Evolutionary conservation across 176 grass and related monocot genomes (phyloP).

Genomic region (Tillandsia fasciculata): DNA sequence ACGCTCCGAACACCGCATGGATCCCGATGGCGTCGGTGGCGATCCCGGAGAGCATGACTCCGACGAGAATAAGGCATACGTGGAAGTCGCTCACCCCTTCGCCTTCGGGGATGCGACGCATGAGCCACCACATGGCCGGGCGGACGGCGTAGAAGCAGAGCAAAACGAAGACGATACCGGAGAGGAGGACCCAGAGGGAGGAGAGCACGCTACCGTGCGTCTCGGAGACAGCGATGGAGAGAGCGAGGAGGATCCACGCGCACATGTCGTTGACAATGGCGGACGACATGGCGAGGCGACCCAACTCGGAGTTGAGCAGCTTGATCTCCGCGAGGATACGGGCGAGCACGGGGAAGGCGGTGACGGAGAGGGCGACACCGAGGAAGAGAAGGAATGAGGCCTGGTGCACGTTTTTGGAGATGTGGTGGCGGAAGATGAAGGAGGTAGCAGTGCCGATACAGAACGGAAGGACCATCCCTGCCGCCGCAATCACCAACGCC

Average conservation of each 20-base stretch:
- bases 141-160: slow-evolving; percentile 61
- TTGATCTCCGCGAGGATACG: slow-evolving; percentile 86
- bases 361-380: slow-evolving; percentile 61
- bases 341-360: slow-evolving; percentile 74
- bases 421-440: slow-evolving; percentile 49
- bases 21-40: slow-evolving; percentile 61
- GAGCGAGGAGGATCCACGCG: slow-evolving; percentile 66
- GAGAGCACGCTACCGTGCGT: slow-evolving; percentile 31
- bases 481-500: slow-evolving; percentile 33
- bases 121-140: slow-evolving; percentile 63
- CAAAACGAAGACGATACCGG: slow-evolving; percentile 38
- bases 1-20: slow-evolving; percentile 59
- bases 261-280: slow-evolving; percentile 75
- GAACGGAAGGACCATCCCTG: slow-evolving; percentile 67
- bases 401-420: slow-evolving; percentile 45
- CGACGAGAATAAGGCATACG: slow-evolving; percentile 51
- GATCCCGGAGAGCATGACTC: slow-evolving; percentile 53
- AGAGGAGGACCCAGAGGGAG: slow-evolving; percentile 56
- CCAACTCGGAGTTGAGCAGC: slow-evolving; percentile 59
- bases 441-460: slow-evolving; percentile 52
- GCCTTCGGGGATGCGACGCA: slow-evolving; percentile 49
- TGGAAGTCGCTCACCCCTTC: slow-evolving; percentile 46
- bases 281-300: slow-evolving; percentile 59
- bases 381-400: slow-evolving; percentile 70
- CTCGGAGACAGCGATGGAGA: slow-evolving; percentile 53